These are phyloP conservation scores for Pseudogymnoascus sp. DNA, from an alignment of 2,329 filamentous ascomycete genomes.

Conservation along the genomic window DNA sequence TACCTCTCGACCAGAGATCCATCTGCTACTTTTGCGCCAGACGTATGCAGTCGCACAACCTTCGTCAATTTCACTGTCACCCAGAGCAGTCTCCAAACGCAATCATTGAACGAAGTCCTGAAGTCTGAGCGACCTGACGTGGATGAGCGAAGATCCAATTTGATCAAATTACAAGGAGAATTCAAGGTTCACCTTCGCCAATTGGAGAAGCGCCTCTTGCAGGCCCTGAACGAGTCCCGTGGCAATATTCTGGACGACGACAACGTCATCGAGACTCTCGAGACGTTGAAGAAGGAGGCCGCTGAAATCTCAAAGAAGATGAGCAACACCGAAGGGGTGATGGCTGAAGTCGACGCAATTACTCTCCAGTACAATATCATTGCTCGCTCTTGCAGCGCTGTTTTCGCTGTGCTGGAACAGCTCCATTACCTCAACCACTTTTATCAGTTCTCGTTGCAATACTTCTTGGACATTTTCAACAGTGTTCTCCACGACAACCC, in stretches of 20 bases:
- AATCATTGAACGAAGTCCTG: constrained; percentile 93
- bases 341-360: constrained; percentile 95
- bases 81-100: constrained; percentile 95
- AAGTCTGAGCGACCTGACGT: constrained; percentile 97
- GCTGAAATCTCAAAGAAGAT: constrained; percentile 96
- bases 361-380: constrained; percentile 91
- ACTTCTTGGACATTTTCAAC: constrained; percentile 97
- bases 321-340: constrained; percentile 91
- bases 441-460: constrained; percentile 98
- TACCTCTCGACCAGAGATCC: constrained; percentile 95
- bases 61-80: constrained; percentile 99
- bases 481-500: constrained; percentile 77
- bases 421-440: constrained; percentile 98
- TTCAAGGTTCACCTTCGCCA: constrained; percentile 97
- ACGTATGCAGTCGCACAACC: constrained; percentile 95
- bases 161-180: constrained; percentile 97
- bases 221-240: constrained; percentile 92
- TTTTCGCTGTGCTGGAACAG: constrained; percentile 94
- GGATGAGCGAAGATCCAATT: constrained; percentile 89
- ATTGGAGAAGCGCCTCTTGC: constrained; percentile 86
- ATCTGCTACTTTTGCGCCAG: constrained; percentile 88
- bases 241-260: constrained; percentile 98
- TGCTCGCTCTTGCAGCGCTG: constrained; percentile 89
- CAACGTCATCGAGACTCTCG: constrained; percentile 93
- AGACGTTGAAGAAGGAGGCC: constrained; percentile 96